These are phyloP conservation scores for Vitis vinifera DNA, from an alignment of 164 flowering plant species.

Conservation along the genomic window ASM3070453v1 NC_081816.1:6638001-6638500, in stretches of 20 bases:
- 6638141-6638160: conserved; percentile 46
- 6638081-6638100: not conserved
- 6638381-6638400: conserved; percentile 21
- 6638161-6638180: conserved; percentile 26
- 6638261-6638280: conserved; percentile 2
- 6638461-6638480: conserved; percentile 11
- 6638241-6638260: not conserved
- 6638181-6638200: conserved; percentile 31
- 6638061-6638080: not conserved
- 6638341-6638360: conserved; percentile 17
- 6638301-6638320: conserved; percentile 37
- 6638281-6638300: conserved; percentile 76
- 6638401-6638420: conserved; percentile 64
- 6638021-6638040: too few species aligned
- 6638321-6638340: conserved; percentile 21
- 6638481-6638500: not conserved
- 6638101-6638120: not conserved
- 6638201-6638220: conserved; percentile 34
- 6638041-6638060: too few species aligned
- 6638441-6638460: conserved; percentile 19
- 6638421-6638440: conserved; percentile 52
- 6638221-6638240: too few species aligned
- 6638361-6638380: conserved; percentile 15
- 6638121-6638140: not conserved
- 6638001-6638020: too few species aligned